Base-by-base conservation (phyloP, 2,329 filamentous ascomycete species). In the Sarocladiaceae sp. region DNA sequence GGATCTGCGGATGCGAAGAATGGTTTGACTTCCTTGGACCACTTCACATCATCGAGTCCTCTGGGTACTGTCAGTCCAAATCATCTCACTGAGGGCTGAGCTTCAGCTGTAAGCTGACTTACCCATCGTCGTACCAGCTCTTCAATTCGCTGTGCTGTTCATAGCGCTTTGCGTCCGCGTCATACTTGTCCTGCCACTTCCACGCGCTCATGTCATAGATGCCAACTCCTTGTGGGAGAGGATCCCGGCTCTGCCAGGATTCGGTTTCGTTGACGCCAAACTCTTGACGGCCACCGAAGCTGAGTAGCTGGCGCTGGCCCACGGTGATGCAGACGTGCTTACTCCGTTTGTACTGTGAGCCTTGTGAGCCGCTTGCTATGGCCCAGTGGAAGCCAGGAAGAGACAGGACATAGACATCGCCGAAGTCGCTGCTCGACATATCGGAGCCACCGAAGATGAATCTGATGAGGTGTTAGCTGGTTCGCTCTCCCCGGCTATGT, bases 181-280 rank as follows among this genome's bases (percentile, higher is more conserved):
- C 54, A 46, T 64, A 69, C 1, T 51, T 47, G 35, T 57, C 48
- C 3, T 43, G 53, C 64, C 66, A 69, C 6, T 47, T 34, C 49
- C 67, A 50, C 13, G 54, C 52, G 3, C 58, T 61, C 60, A 69
- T 58, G 43, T 68, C 65, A 47, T 67, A 64, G 7, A 70, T 53
- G 2, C 66, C 63, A 15, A 69, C 51, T 0, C 63, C 62, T 27
- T 62, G 58, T 4, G 49, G 46, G 61, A 62, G 67, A 1, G 58
- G 58, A 40, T 67, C 64, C 10, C 51, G 45, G 9, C 58, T 57
- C 6, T 45, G 48, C 39, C 24, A 50, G 29, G 9, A 7, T 7
- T 29, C 26, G 9, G 26, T 29, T 7, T 29, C 26, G 26, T 29
- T 13, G 7, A 13, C 13, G 26, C 26, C 35, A 16, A 16, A 45